Evolutionary conservation across 1,284 basidiomycete genomes (phyloP), one percentile per base, ranked within the genome.

Genomic region (Apiotrichum akiyoshidainum): DNA sequence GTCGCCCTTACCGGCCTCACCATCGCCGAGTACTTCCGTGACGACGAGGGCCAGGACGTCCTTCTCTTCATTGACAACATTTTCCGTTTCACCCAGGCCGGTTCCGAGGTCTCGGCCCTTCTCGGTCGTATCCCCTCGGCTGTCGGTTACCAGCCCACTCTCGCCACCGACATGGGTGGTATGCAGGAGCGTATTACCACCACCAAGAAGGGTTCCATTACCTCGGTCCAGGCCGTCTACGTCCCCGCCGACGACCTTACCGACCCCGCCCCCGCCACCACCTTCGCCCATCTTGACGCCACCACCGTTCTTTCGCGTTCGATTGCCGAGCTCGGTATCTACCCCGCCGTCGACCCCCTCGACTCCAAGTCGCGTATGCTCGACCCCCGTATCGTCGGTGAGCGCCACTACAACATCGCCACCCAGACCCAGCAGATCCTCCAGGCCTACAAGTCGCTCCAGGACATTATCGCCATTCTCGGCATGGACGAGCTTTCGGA

Each of bases 21-120:
- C 78, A 96, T 98, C 70, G 95, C 95, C 71, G 95, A 99, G 83
- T 99, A 98, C 84, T 99, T 99, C 95, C 94, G 95, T 89, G 95
- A 99, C 77, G 94, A 98, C 83, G 94, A 99, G 83, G 95, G 95
- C 70, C 95, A 99, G 82, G 95, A 98, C 81, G 95, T 99, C 84
- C 86, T 98, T 78, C 88, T 99, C 78, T 98, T 98, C 86, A 98
- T 98, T 79, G 95, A 99, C 90, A 99, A 98, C 87, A 99, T 98
- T 83, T 96, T 96, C 92, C 92, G 93, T 79, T 96, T 97, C 89
- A 95, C 92, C 71, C 92, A 97, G 82, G 95, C 95, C 78, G 95
- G 95, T 89, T 99, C 95, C 69, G 95, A 98, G 81, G 96, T 98
- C 84, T 99, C 95, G 82, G 95, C 95, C 67, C 81, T 99, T 77